Evolutionary conservation across 2,329 filamentous ascomycete genomes (phyloP).

Genomic region (Parascedosporium putredinis): DNA sequence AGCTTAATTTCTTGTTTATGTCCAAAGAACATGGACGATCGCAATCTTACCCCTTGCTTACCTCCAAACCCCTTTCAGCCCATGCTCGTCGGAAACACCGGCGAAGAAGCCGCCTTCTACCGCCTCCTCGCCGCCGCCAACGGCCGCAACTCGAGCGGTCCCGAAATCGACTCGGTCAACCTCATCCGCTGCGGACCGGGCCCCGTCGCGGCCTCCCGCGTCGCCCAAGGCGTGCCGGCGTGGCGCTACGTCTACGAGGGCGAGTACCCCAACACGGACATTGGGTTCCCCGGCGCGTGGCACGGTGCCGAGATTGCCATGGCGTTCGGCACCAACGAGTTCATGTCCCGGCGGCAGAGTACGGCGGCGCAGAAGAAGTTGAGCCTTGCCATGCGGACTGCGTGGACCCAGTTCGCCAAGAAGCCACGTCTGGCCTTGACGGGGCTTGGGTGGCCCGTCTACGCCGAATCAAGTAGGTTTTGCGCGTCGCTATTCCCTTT

Average conservation of each 20-base stretch:
- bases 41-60: no score
- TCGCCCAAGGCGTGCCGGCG: constrained; percentile 22
- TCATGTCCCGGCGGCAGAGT: not conserved
- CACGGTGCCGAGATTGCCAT: constrained; percentile 38
- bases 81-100: not conserved
- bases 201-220: constrained; percentile 23
- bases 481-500: no score
- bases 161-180: not conserved
- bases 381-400: not conserved
- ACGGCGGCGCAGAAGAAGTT: not conserved
- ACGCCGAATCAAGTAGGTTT: not conserved
- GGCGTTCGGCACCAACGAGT: constrained; percentile 29
- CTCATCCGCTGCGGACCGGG: not conserved
- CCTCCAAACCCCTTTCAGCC: not conserved
- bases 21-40: no score
- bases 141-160: not conserved
- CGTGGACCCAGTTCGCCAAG: not conserved
- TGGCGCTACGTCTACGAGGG: constrained; percentile 38
- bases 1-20: not conserved
- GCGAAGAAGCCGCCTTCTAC: not conserved
- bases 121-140: not conserved
- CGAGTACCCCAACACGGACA: constrained; percentile 38
- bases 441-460: not conserved
- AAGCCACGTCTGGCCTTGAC: not conserved
- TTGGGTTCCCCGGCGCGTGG: constrained; percentile 32